Base-by-base conservation (phyloP, 1,284 basidiomycete species). In the Erythrobasidium hasegawianum region DNA sequence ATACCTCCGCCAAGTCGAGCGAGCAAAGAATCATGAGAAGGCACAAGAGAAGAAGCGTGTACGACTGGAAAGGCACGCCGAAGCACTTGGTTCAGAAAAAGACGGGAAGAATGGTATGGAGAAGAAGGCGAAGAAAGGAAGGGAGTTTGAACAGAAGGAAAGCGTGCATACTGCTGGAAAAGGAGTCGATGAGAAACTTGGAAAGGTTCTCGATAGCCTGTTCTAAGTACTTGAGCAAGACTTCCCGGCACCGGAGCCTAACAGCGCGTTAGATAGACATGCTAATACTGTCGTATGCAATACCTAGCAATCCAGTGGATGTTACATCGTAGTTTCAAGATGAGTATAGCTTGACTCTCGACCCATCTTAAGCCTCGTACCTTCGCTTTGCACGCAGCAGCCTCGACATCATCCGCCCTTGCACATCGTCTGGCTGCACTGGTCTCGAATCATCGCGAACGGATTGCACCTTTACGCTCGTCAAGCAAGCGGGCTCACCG, bases 1-100 rank as follows among this genome's bases (percentile, higher is more conserved):
- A 65, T 98, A 99, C 78, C 83, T 98, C 65, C 85, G 84, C 75
- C 95, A 97, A 72, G 96, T 98, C 41, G 96, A 97, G 76, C 84
- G 95, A 20, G 94, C 94, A 0, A 85, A 88, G n/a, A 86, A 95
- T 29, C 80, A 94, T 73, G 86, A 89, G 70, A 94, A 95, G 78
- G 87, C 93, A 54, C 85, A 85, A 38, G 86, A 87, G 70, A 86
- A 86, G 76, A 90, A 78, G 58, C 72, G 64, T 83, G 72, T 76
- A 72, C 41, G 67, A 38, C 24, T 64, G 41, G 56, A 65, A 50
- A 18, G 66, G 14, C 55, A 55, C 2, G 56, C 66, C 43, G 68
- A 59, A n/a, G n/a, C n/a, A 53, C 55, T 70, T 58, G 50, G 56
- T 58, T 40, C 70, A 69, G 69, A 27, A 69, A 24, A 5, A 7